phyloP scores from a whole-genome alignment of 2,329 filamentous ascomycete genomes.

The Claviceps sp. region DNA sequence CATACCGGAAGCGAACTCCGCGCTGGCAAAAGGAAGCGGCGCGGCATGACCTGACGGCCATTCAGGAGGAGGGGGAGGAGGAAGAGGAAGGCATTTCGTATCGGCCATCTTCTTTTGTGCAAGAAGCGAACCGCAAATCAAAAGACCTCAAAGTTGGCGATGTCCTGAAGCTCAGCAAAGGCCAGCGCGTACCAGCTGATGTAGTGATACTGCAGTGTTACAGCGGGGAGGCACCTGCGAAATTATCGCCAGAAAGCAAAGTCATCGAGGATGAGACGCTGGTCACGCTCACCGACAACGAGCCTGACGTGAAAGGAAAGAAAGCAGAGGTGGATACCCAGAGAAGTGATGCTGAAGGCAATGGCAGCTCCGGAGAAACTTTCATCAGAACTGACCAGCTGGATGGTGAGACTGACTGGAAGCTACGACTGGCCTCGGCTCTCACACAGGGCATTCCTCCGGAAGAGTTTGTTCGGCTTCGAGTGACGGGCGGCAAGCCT shows the following conservation, averaged over 20 bases:
- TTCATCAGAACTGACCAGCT: conserved; percentile 97
- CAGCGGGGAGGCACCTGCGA: conserved; percentile 35
- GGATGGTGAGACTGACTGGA: conserved; percentile 98
- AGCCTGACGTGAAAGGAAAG: conserved; percentile 21
- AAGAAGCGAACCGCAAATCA: conserved; percentile 67
- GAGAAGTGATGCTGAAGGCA: conserved; percentile 19
- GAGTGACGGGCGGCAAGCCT: conserved; percentile 74
- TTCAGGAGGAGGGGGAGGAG: conserved; percentile 60
- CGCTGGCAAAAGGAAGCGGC: conserved; percentile 18
- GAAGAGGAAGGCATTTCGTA: conserved; percentile 35
- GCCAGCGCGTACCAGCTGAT: conserved; percentile 87
- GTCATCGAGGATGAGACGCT: conserved; percentile 26
- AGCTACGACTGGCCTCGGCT: conserved; percentile 75
- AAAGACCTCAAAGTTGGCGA: conserved; percentile 87
- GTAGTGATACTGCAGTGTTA: conserved; percentile 83
- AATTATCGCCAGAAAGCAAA: conserved; percentile 16
- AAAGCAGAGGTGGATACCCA: conserved; percentile 16
- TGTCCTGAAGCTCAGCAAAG: conserved; percentile 82
- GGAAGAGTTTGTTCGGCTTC: conserved; percentile 55
- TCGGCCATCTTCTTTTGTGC: conserved; percentile 35
- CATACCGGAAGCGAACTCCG: conserved; percentile 14
- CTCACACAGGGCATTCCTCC: conserved; percentile 67
- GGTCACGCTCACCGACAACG: conserved; percentile 27
- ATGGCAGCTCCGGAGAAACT: conserved; percentile 58
- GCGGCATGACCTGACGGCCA: conserved; percentile 40